These are phyloP conservation scores for Monosporascus sp. DNA, from an alignment of 2,329 filamentous ascomycete genomes.

Conservation along the genomic window DNA sequence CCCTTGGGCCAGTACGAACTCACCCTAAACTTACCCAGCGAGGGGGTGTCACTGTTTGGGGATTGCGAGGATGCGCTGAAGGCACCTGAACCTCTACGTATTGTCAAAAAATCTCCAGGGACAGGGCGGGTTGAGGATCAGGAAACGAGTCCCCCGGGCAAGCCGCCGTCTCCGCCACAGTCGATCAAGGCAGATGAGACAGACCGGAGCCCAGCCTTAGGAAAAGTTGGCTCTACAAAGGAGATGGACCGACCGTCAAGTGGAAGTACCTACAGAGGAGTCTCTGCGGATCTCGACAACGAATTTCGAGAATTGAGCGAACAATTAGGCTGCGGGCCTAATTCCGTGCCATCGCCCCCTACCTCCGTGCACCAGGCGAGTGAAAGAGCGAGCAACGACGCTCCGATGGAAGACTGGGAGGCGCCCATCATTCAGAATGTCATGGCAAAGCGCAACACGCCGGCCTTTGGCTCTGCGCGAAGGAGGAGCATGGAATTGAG, in stretches of 20 bases:
- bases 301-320: constrained; percentile 14
- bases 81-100: constrained; percentile 17
- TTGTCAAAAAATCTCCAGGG: constrained; percentile 14
- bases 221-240: constrained; percentile 7
- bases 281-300: constrained; percentile 16
- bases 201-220: constrained; percentile 7
- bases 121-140: constrained; percentile 3
- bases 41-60: constrained; percentile 23
- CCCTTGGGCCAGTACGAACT: constrained; percentile 38
- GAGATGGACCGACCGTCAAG: constrained; percentile 15
- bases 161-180: constrained; percentile 31
- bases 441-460: constrained; percentile 50
- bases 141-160: constrained; percentile 9
- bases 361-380: constrained; percentile 34
- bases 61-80: constrained; percentile 23
- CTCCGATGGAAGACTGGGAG: constrained; percentile 22
- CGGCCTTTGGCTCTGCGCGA: constrained; percentile 37
- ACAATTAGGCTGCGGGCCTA: constrained; percentile 19
- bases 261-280: constrained; percentile 19
- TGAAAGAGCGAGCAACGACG: constrained; percentile 28
- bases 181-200: constrained; percentile 23
- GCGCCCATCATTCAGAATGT: constrained; percentile 43
- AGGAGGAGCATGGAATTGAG: constrained; percentile 45
- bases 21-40: constrained; percentile 22
- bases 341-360: constrained; percentile 38